Evolutionary conservation across 306 rosid species (phyloP).

Genomic region (Geum urbanum): DNA sequence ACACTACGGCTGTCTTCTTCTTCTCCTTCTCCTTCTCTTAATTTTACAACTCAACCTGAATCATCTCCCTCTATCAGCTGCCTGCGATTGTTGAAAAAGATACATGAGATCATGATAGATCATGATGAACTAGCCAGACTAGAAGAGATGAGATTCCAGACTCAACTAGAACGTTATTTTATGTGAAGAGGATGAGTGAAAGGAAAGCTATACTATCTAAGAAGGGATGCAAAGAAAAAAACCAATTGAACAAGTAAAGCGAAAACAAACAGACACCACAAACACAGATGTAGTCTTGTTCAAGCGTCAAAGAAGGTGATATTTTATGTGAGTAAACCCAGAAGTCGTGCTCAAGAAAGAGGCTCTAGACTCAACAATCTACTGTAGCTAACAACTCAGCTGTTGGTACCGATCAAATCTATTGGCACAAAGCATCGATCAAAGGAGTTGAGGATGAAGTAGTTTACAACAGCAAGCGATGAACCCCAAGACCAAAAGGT

Average conservation of each 20-base stretch:
- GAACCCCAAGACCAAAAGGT: not conserved
- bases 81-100: slow-evolving; percentile 28
- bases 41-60: slow-evolving; percentile 28
- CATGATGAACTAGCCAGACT: slow-evolving; percentile 22
- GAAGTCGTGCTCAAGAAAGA: slow-evolving; percentile 18
- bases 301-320: slow-evolving; percentile 17
- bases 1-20: not conserved
- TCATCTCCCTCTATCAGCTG: slow-evolving; percentile 26
- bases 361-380: slow-evolving; percentile 22
- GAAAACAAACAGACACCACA: slow-evolving; percentile 14
- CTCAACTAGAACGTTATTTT: slow-evolving; percentile 40
- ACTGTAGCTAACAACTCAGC: not conserved
- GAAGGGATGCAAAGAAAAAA: slow-evolving; percentile 8
- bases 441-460: not conserved
- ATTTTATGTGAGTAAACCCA: slow-evolving; percentile 45
- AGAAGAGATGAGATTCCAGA: slow-evolving; percentile 18
- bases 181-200: slow-evolving; percentile 40
- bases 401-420: not conserved
- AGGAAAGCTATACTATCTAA: slow-evolving; percentile 10
- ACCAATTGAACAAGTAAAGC: slow-evolving; percentile 30
- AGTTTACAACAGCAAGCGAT: not conserved
- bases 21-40: slow-evolving; percentile 16
- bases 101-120: slow-evolving; percentile 24
- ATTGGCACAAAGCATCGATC: not conserved
- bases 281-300: slow-evolving; percentile 11